Base-by-base conservation (phyloP, 495 filamentous ascomycete species). In the Barbatosphaeria neglecta region DNA sequence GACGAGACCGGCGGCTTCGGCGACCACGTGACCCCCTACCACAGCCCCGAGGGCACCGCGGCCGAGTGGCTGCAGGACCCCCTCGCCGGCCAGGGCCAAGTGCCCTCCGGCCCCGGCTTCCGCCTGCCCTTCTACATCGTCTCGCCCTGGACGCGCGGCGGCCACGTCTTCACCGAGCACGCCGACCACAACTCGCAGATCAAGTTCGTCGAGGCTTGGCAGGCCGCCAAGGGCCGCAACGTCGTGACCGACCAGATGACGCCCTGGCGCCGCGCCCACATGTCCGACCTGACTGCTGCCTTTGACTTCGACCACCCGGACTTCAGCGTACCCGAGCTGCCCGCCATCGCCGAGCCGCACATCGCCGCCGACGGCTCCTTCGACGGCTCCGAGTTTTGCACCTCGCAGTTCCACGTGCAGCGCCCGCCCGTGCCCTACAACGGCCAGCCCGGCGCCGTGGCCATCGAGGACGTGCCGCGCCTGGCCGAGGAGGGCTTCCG, bases 131-230 rank as follows among this genome's bases (percentile, higher is more conserved):
- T 76, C 53, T 72, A 72, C 55, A 75, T 78, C 56, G 56, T 78
- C 46, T 74, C 70, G 0, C 75, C 75, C 0, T 78, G 75, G 75
- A 77, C 75, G 15, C 69, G 75, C 23, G 73, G 73, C 40, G 67
- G 63, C 45, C 63, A 67, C 9, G 73, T 78, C 4, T 77, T 77
- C 55, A 73, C 70, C 18, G 75, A 76, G 57, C 66, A 72, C 24
- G 68, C 69, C 27, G 75, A 78, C 53, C 75, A 78, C 53, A 77
- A 72, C 57, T 76, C 72, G 4, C 75, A 77, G 53, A 75, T 78
- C 27, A 52, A 73, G 39, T 78, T 78, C 50, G 46, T 78, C 11
- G 75, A 78, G 56, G 45, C 75, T 48, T 76, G 73, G 73, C 54
- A 75, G 6, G 53, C 54, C 9, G 67, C 73, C 2, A 68, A 70